phyloP scores from a whole-genome alignment of 768 basidiomycete genomes.

The Xerocomellus chrysenteron region DNA sequence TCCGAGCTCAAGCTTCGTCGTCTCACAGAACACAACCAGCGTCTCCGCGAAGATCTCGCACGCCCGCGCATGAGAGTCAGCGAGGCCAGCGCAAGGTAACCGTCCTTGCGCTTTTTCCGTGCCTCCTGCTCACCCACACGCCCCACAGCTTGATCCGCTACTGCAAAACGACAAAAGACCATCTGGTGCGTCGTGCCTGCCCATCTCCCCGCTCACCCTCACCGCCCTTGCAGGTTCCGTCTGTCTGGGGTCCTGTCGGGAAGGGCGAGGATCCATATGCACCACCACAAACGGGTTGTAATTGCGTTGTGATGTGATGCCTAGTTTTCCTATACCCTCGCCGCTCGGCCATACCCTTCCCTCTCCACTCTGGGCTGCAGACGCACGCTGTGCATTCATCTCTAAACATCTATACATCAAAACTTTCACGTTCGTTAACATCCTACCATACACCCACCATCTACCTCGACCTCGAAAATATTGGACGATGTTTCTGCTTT shows the following conservation, averaged over 20 bases:
- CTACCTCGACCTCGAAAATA: constrained; percentile 25
- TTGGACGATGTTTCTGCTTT: constrained; percentile 27
- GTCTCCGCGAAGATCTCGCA: constrained; percentile 85
- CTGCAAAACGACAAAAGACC: constrained; percentile 91
- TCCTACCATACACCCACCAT: constrained; percentile 25
- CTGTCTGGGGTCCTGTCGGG: constrained; percentile 90
- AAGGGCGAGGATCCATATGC: constrained; percentile 94
- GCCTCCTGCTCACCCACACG: neutral
- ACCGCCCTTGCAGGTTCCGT: constrained; percentile 61
- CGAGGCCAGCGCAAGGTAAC: constrained; percentile 87
- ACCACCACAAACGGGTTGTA: constrained; percentile 72
- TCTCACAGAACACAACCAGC: constrained; percentile 90
- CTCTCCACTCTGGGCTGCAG: constrained; percentile 7
- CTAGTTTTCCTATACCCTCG: constrained; percentile 32
- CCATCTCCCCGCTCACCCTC: neutral
- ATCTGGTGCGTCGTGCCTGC: constrained; percentile 56
- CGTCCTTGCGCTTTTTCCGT: neutral
- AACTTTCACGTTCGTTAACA: constrained; percentile 28
- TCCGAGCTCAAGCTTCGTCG: constrained; percentile 95
- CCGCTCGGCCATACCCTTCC: constrained; percentile 32
- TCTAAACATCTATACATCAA: constrained; percentile 22
- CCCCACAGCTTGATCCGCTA: constrained; percentile 79
- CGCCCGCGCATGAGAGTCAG: constrained; percentile 89
- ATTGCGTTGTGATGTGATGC: constrained; percentile 68
- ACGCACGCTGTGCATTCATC: constrained; percentile 18